A percentile compares a stretch with the other conserved stretches of the same genome.
These are phyloP conservation scores for Aciculoconidium aculeatum DNA, from an alignment of 805 yeast genomes.

Conservation along the genomic window DNA sequence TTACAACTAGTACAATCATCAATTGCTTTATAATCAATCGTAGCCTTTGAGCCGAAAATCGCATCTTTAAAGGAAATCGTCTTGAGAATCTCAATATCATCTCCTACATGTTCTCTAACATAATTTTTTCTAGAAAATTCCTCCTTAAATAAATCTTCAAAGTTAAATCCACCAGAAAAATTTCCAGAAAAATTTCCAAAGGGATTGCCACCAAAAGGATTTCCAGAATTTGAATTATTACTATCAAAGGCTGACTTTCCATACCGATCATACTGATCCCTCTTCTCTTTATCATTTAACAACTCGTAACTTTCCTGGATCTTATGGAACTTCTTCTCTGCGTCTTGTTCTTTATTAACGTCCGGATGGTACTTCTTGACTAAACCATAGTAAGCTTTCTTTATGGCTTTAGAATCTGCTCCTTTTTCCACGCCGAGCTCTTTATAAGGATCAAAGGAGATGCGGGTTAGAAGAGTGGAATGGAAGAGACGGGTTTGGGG, in stretches of 20 bases:
- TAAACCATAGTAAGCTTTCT: conserved; percentile 87
- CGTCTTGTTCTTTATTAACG: conserved; percentile 83
- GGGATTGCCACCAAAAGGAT: conserved; percentile 35
- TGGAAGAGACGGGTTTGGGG: too few species aligned
- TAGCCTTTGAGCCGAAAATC: conserved; percentile 66
- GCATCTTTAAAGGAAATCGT: conserved; percentile 80
- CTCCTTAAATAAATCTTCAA: conserved; percentile 41
- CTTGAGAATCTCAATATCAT: conserved; percentile 75
- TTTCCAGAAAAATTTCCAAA: conserved; percentile 30
- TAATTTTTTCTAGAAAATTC: conserved; percentile 43
- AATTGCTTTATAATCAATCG: conserved; percentile 65
- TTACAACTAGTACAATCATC: conserved; percentile 75
- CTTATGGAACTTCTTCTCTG: conserved; percentile 86
- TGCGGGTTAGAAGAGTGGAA: conserved; percentile 4
- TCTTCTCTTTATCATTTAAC: conserved; percentile 75
- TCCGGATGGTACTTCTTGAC: conserved; percentile 97
- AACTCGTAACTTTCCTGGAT: conserved; percentile 94
- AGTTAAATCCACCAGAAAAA: conserved; percentile 47
- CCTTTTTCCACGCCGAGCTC: conserved; percentile 68
- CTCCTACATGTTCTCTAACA: conserved; percentile 81
- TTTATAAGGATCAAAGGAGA: conserved; percentile 72
- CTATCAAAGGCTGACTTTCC: conserved; percentile 82
- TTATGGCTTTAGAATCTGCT: conserved; percentile 80
- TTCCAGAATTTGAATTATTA: conserved; percentile 41
- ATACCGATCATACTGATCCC: conserved; percentile 84